These are phyloP conservation scores for Alectoria sarmentosa DNA, from an alignment of 495 filamentous ascomycete genomes.

Conservation along the genomic window DNA sequence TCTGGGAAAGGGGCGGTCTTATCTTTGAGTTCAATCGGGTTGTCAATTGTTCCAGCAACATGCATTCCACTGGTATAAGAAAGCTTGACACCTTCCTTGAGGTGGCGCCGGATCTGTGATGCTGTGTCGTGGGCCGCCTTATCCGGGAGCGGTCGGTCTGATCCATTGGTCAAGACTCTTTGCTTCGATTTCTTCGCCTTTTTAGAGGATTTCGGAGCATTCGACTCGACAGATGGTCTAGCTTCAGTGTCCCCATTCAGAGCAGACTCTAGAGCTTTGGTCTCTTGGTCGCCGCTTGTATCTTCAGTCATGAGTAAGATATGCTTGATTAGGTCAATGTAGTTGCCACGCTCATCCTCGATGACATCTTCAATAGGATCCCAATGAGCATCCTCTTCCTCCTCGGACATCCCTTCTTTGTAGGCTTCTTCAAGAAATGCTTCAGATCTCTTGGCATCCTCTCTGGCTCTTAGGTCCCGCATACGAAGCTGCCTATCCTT, in stretches of 20 bases:
- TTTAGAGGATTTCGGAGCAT: conserved; percentile 31
- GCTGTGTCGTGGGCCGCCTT: conserved; percentile 38
- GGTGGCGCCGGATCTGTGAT: conserved; percentile 34
- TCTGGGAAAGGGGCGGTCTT: conserved; percentile 36
- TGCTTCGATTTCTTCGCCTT: conserved; percentile 35
- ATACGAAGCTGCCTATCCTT: conserved; percentile 35
- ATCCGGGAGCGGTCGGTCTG: conserved; percentile 24
- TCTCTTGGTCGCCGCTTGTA: conserved; percentile 19
- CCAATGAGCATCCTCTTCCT: conserved; percentile 37
- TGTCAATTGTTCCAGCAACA: conserved; percentile 35
- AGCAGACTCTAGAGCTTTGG: conserved; percentile 11
- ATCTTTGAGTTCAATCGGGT: conserved; percentile 29
- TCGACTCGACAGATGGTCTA: neutral
- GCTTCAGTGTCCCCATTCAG: conserved; percentile 10
- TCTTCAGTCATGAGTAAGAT: conserved; percentile 38
- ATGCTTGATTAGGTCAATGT: conserved; percentile 36
- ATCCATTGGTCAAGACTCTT: conserved; percentile 20
- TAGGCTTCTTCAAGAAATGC: conserved; percentile 41
- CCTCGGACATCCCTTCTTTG: conserved; percentile 34
- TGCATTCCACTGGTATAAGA: conserved; percentile 33
- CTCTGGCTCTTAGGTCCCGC: conserved; percentile 32
- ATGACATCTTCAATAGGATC: conserved; percentile 48
- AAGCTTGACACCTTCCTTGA: conserved; percentile 37
- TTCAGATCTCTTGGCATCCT: conserved; percentile 39
- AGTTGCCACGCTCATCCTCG: conserved; percentile 40